Evolutionary conservation across 805 yeast genomes (phyloP).

Genomic region (Saccharomycopsis sp.): DNA sequence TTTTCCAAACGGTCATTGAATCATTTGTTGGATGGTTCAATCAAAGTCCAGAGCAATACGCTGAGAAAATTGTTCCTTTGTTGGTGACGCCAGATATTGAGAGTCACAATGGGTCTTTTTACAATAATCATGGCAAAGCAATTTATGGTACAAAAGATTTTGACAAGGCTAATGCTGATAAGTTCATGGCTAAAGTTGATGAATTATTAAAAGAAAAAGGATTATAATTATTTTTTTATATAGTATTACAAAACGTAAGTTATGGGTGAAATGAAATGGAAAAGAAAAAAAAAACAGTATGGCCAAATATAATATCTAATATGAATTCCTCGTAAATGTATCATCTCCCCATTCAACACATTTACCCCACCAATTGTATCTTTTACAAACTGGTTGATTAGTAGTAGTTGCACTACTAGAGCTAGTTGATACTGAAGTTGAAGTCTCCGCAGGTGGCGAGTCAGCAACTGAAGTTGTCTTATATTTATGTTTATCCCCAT

Average conservation of each 20-base stretch:
- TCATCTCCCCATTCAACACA: slow-evolving; percentile 37
- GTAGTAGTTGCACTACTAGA: slow-evolving; percentile 22
- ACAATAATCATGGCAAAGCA: slow-evolving; percentile 29
- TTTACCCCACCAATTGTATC: slow-evolving; percentile 51
- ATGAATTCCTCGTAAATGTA: neutral
- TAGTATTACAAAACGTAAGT: neutral
- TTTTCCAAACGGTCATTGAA: slow-evolving; percentile 26
- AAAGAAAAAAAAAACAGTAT: too few relatives aligned
- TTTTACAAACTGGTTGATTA: slow-evolving; percentile 26
- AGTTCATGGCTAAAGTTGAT: too few relatives aligned
- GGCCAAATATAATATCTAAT: too few relatives aligned
- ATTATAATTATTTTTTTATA: too few relatives aligned
- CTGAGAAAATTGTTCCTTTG: slow-evolving; percentile 27
- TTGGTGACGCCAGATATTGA: slow-evolving; percentile 29
- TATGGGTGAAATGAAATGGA: neutral
- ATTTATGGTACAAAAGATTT: too few relatives aligned
- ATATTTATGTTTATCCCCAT: slow-evolving; percentile 25
- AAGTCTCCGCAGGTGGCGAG: slow-evolving; percentile 23
- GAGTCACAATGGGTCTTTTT: slow-evolving; percentile 27
- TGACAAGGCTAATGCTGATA: too few relatives aligned
- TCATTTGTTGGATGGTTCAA: slow-evolving; percentile 27
- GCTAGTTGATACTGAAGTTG: slow-evolving; percentile 22
- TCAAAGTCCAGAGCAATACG: slow-evolving; percentile 31
- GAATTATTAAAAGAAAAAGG: too few relatives aligned
- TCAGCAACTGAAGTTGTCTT: slow-evolving; percentile 21